Percentiles rank a stretch among this genome's conserved stretches.
Evolutionary conservation across 208 protist species (phyloP).

Genomic region (Acanthamoeba triangularis): DNA sequence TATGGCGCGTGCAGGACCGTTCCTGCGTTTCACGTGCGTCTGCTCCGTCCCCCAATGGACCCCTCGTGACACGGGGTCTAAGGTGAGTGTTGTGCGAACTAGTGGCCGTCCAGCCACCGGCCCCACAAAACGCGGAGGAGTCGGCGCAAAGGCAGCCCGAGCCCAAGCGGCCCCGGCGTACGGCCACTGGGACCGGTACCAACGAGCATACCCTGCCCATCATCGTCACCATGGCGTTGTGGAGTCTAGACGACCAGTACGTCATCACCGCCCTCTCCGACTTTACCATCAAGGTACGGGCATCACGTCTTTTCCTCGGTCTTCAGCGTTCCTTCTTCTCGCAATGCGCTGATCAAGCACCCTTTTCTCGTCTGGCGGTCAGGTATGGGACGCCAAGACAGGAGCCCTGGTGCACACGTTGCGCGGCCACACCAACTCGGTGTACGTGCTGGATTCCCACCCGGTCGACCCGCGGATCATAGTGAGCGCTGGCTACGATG

Average conservation of each 20-base stretch:
- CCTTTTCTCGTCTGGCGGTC: not conserved
- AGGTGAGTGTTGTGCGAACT: not conserved
- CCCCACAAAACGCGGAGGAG: not conserved
- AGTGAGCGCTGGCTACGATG: conserved; percentile 73
- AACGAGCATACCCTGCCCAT: not conserved
- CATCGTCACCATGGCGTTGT: conserved; percentile 73
- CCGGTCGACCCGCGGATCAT: conserved; percentile 59
- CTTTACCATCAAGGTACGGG: conserved; percentile 48
- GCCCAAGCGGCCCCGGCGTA: conserved; percentile 3
- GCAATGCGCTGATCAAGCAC: not conserved
- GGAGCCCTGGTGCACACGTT: conserved; percentile 50
- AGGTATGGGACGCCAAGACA: conserved; percentile 56
- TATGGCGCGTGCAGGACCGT: conserved; percentile 7
- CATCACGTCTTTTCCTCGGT: no score
- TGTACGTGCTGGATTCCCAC: conserved; percentile 71
- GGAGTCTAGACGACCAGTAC: conserved; percentile 72
- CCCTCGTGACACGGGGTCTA: not conserved
- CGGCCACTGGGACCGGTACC: not conserved
- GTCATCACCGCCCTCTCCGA: conserved; percentile 76
- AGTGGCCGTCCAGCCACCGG: conserved; percentile 50
- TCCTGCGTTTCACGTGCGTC: conserved; percentile 22
- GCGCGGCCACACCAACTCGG: conserved; percentile 38
- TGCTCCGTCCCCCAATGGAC: not conserved
- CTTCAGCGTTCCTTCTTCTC: no score
- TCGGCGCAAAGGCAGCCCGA: not conserved